A percentile compares a stretch with the other conserved stretches of the same genome.
Evolutionary conservation across 1,139 yeast species (phyloP).

Genomic region (Hanseniaspora uvarum): DNA sequence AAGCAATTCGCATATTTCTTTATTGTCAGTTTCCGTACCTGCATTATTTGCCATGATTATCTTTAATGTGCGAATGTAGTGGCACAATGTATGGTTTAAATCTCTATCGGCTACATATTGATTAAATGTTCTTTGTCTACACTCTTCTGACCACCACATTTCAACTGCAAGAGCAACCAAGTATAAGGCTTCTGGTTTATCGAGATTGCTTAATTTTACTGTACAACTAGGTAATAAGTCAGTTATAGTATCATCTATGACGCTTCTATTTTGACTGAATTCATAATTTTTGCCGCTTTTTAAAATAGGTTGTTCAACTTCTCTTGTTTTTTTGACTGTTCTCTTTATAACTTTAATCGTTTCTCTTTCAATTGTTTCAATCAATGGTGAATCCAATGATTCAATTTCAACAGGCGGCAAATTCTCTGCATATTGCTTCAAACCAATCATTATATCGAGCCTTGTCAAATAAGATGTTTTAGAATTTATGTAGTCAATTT

Average conservation of each 20-base stretch:
- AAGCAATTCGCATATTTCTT: background rate
- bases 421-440: background rate
- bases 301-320: background rate
- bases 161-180: slow-evolving; percentile 32
- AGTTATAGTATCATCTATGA: slow-evolving; percentile 20
- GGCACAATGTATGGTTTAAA: background rate
- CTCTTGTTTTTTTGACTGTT: background rate
- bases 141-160: slow-evolving; percentile 50
- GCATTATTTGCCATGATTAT: background rate
- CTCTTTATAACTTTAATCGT: background rate
- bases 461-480: background rate
- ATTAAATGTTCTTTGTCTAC: slow-evolving; percentile 31
- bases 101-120: background rate
- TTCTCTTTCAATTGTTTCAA: background rate
- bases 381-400: background rate
- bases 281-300: background rate
- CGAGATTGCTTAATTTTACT: slow-evolving; percentile 46
- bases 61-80: background rate
- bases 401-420: background rate
- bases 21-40: no score
- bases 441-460: background rate
- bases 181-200: slow-evolving; percentile 37
- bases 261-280: slow-evolving; percentile 14
- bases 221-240: slow-evolving; percentile 22
- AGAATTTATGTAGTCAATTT: slow-evolving; percentile 19